These are phyloP conservation scores for Neotropicomus parvogracilis DNA, from an alignment of 1,284 basidiomycete genomes.

Conservation along the genomic window DNA sequence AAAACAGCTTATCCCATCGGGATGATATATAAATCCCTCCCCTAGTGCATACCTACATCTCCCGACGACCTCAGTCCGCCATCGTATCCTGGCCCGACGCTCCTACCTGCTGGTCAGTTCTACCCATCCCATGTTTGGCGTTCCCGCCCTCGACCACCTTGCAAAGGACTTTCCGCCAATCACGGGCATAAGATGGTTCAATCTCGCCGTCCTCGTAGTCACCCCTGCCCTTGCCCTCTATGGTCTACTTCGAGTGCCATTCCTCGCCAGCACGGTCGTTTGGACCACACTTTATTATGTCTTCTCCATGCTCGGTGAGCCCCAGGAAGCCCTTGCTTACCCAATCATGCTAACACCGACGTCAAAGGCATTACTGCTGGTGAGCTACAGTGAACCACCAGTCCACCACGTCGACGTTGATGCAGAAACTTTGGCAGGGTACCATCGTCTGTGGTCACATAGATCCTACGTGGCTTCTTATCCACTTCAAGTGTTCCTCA, in stretches of 20 bases:
- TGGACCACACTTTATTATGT: conserved; percentile 70
- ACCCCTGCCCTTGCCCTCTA: conserved; percentile 67
- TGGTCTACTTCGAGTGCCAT: conserved; percentile 52
- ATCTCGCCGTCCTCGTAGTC: conserved; percentile 61
- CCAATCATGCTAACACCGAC: conserved; percentile 14
- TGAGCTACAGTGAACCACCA: conserved; percentile 23
- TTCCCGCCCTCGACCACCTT: conserved; percentile 15
- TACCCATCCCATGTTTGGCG: conserved; percentile 14
- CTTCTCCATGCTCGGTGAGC: conserved; percentile 67
- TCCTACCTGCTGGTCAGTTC: not conserved
- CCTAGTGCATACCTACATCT: conserved; percentile 12
- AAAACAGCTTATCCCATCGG: conserved; percentile 20
- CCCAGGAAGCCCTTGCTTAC: conserved; percentile 7
- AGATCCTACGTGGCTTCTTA: conserved; percentile 80
- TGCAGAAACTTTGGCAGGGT: conserved; percentile 47
- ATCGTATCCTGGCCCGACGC: conserved; percentile 6
- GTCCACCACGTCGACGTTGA: not conserved
- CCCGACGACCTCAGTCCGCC: conserved; percentile 13
- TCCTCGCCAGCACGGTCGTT: conserved; percentile 50
- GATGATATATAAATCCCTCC: conserved; percentile 28
- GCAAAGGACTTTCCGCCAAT: conserved; percentile 43
- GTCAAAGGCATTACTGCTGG: conserved; percentile 58
- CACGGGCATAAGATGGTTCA: conserved; percentile 60
- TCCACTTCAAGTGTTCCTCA: conserved; percentile 72
- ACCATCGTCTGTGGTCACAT: conserved; percentile 91